Percentiles rank a stretch among this genome's conserved stretches.
Evolutionary conservation across 768 basidiomycete species (phyloP).

Genomic region (Kwoniella heveanensis): DNA sequence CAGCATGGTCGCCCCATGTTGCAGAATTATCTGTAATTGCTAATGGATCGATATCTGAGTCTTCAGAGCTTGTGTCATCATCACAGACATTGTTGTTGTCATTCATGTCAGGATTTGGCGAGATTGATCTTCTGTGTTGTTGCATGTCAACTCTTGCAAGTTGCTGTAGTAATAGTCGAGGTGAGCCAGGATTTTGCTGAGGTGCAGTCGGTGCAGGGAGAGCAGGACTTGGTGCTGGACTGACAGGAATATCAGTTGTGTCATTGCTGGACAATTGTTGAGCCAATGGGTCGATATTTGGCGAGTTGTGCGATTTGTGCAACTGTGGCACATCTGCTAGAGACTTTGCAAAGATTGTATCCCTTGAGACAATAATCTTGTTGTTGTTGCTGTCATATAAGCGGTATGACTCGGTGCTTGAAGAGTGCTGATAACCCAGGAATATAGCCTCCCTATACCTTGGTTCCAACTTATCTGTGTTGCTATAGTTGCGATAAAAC

Average conservation of each 20-base stretch:
- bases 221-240: not conserved
- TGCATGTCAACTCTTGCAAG: slow-evolving; percentile 1
- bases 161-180: not conserved
- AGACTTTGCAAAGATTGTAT: slow-evolving; percentile 3
- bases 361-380: slow-evolving; percentile 6
- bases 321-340: not conserved
- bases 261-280: not conserved
- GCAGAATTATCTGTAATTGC: slow-evolving; percentile 8
- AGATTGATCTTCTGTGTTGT: not conserved
- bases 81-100: slow-evolving; percentile 1
- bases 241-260: not conserved
- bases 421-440: slow-evolving; percentile 5
- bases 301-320: not conserved
- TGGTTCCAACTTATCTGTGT: slow-evolving; percentile 2
- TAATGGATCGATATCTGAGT: not conserved
- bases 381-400: not conserved
- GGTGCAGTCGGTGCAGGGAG: not conserved
- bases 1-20: slow-evolving; percentile 2
- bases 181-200: not conserved
- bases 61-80: not conserved
- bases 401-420: not conserved
- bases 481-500: not conserved
- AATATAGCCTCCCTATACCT: slow-evolving; percentile 4
- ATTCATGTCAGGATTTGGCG: not conserved
- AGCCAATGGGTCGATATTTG: not conserved